Percentiles rank a stretch among this genome's conserved stretches.
phyloP scores from a whole-genome alignment of 2,329 filamentous ascomycete species.

The Incumbomyces delicatus region DNA sequence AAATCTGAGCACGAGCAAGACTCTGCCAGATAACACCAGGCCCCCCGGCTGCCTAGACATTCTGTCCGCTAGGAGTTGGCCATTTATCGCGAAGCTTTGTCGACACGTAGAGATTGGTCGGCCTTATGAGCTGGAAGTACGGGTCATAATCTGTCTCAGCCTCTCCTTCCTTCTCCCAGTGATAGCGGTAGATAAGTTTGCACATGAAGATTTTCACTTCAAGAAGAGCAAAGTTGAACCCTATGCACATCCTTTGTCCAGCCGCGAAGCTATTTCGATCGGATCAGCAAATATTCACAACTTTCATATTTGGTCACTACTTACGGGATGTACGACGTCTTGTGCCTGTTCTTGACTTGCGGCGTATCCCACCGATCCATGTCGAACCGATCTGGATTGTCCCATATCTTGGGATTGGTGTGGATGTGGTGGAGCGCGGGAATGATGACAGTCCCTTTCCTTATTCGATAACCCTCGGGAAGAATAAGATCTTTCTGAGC shows the following conservation, averaged over 20 bases:
- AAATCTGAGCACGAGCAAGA: too few species aligned
- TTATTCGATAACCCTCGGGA: slow-evolving; percentile 49
- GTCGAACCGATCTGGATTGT: slow-evolving; percentile 48
- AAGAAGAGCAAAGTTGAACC: slow-evolving; percentile 54
- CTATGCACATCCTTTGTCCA: slow-evolving; percentile 51
- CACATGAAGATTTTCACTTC: slow-evolving; percentile 49
- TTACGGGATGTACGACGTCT: slow-evolving; percentile 47
- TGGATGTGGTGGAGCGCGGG: slow-evolving; percentile 38
- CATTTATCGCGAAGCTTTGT: slow-evolving; percentile 42
- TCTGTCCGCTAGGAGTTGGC: slow-evolving; percentile 25
- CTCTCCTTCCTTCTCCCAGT: slow-evolving; percentile 43
- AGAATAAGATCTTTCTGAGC: slow-evolving; percentile 47
- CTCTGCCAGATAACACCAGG: too few species aligned
- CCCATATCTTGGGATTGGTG: slow-evolving; percentile 48
- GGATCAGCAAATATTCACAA: too few species aligned
- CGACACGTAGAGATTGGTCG: slow-evolving; percentile 45
- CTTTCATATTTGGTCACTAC: too few species aligned
- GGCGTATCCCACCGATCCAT: slow-evolving; percentile 52
- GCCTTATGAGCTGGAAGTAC: slow-evolving; percentile 49
- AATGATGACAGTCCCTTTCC: slow-evolving; percentile 44
- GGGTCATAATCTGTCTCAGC: slow-evolving; percentile 49
- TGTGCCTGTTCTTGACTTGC: slow-evolving; percentile 42
- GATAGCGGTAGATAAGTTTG: slow-evolving; percentile 51
- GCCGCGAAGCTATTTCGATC: slow-evolving; percentile 31
- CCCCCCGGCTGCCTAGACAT: too few species aligned